These are phyloP conservation scores for Mortierella sp. DNA, from an alignment of 371 early-diverging fungal genomes.

Conservation along the genomic window DNA sequence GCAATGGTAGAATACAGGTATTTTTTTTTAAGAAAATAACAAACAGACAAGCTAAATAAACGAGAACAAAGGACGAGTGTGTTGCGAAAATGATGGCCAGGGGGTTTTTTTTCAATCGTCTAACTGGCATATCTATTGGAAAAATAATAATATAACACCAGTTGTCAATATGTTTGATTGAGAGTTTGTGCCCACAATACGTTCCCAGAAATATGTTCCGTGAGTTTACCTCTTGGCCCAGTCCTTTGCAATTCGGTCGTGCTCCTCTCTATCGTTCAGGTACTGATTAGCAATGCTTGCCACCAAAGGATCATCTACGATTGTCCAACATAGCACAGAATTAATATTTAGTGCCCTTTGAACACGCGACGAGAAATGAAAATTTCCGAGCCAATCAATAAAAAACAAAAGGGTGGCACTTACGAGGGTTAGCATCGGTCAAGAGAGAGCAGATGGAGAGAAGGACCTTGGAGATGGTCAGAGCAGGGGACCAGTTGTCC, in stretches of 20 bases:
- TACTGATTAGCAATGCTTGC: constrained; percentile 94
- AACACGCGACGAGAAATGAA: constrained; percentile 75
- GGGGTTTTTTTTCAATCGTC: neutral
- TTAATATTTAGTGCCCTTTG: neutral
- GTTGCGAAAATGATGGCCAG: too few relatives aligned
- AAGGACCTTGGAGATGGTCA: constrained; percentile 94
- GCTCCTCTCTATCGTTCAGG: constrained; percentile 86
- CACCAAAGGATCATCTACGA: constrained; percentile 91
- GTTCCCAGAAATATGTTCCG: too few relatives aligned
- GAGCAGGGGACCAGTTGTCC: constrained; percentile 96
- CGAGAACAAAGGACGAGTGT: too few relatives aligned
- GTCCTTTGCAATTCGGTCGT: constrained; percentile 92
- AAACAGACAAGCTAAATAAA: too few relatives aligned
- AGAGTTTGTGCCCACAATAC: neutral
- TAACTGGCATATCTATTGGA: constrained; percentile 53
- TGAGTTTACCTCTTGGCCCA: constrained; percentile 81
- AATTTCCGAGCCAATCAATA: too few relatives aligned
- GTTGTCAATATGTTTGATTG: neutral
- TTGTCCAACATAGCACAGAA: neutral
- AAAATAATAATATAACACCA: neutral
- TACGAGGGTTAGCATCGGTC: constrained; percentile 94
- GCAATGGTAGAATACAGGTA: constrained; percentile 5
- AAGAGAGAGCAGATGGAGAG: constrained; percentile 87
- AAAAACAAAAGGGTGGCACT: constrained; percentile 11
- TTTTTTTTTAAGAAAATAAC: neutral